Base-by-base conservation (phyloP, 2,329 filamentous ascomycete species). In the Talaromyces funiculosus region DNA sequence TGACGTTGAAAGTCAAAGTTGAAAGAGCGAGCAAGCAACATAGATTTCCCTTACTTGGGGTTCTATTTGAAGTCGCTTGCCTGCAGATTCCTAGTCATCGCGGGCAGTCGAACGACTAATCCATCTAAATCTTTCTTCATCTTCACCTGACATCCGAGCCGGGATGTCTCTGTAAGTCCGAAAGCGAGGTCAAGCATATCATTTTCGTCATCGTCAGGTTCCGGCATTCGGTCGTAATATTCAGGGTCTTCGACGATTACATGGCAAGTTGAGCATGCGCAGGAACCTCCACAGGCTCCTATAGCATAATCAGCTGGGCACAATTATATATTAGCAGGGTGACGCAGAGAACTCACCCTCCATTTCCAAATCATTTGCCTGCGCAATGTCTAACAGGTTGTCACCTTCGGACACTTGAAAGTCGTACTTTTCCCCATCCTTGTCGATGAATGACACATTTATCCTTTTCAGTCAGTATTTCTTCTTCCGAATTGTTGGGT, bases 291-390 rank as follows among this genome's bases (percentile, higher is more conserved):
- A 71, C 94, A 99, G 12, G 94, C 94, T 63, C 94, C 86, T 83
- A 64, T 22, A 16, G 8, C 0, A 35, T 5, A 22, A 3, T 31
- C 20, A 60, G 18, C 7, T 47, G 3, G 5, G 6, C 4, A 38
- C 35, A 16, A 22, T 38, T 9, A 8, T 37, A 20, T 16, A 8
- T 6, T 35, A 31, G 29, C 10, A 16, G 51, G 12, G 31, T 29
- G 31, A 40, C 7, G 18, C 10, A 18, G 51, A 2, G 35, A 10
- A 68, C 76, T 62, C 72, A 84, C 84, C 92, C 81, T 99, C 94
- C 93, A 99, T 97, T 75, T 99, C 94, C 43, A 99, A 80, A 71
- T 97, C 93, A 75, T 97, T 85, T 49, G 89, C 90, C 74, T 97
- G 93, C 22, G 93, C 94, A 70, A 99, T 93, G 71, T 97, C 93